Percentiles rank a stretch among this genome's conserved stretches.
Evolutionary conservation across 2,329 filamentous ascomycete species (phyloP).

Genomic region (Neurospora crassa): DNA sequence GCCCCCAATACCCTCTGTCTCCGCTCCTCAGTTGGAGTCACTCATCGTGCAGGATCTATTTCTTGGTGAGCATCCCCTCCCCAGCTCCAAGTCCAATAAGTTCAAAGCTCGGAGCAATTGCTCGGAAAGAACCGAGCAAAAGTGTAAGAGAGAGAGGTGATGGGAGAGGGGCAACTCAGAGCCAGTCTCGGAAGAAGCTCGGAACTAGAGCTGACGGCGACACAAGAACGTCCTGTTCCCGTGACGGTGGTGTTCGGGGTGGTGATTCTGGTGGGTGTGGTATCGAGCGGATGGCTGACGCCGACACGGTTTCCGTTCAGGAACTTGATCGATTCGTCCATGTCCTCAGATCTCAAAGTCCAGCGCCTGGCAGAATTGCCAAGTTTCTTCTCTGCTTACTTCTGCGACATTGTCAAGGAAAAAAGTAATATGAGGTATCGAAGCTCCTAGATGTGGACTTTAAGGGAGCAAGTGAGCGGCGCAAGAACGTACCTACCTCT

Average conservation of each 20-base stretch:
- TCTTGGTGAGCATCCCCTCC: neutral
- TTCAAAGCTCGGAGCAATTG: neutral
- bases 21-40: neutral
- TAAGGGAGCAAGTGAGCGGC: neutral
- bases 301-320: neutral
- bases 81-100: neutral
- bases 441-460: neutral
- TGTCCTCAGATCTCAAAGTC: neutral
- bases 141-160: neutral
- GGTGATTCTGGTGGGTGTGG: neutral
- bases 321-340: neutral
- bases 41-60: neutral
- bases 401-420: neutral
- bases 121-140: neutral
- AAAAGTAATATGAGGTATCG: neutral
- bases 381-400: neutral
- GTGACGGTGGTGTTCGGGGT: neutral
- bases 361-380: neutral
- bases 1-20: neutral
- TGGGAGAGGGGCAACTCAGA: neutral
- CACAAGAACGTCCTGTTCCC: neutral
- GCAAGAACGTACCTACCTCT: neutral
- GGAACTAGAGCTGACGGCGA: neutral
- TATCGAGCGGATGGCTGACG: neutral
- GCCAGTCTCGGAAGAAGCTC: neutral